A percentile compares a stretch with the other conserved stretches of the same genome.
These are phyloP conservation scores for Pestalotiopsis sp. DNA, from an alignment of 2,329 filamentous ascomycete genomes.

Conservation along the genomic window DNA sequence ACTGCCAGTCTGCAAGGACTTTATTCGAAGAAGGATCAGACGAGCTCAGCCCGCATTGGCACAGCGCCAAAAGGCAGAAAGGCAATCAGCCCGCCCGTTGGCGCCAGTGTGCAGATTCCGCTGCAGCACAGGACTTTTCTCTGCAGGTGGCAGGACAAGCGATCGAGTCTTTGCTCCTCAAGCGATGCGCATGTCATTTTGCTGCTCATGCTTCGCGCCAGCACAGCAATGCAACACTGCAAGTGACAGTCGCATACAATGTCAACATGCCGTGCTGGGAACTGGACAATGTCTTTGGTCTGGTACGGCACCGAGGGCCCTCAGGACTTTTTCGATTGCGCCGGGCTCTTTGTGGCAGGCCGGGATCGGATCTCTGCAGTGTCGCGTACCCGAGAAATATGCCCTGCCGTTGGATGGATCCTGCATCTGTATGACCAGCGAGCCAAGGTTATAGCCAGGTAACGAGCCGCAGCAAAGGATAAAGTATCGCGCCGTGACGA, in stretches of 20 bases:
- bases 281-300: not conserved
- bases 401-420: not conserved
- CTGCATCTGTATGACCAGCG: no score
- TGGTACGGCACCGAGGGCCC: not conserved
- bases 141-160: not conserved
- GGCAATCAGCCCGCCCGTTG: not conserved
- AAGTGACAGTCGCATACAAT: not conserved
- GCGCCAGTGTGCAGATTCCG: not conserved
- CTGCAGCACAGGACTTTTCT: not conserved
- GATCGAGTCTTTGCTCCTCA: not conserved
- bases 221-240: conserved; percentile 4
- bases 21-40: not conserved
- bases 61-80: not conserved
- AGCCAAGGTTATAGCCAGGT: not conserved
- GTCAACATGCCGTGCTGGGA: not conserved
- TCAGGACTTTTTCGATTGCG: not conserved
- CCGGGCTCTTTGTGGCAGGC: not conserved
- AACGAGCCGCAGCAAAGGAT: not conserved
- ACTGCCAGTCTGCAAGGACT: no score
- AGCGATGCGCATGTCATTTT: not conserved
- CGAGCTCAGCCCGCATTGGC: not conserved
- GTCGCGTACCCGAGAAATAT: not conserved
- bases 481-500: not conserved
- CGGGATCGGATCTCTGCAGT: not conserved
- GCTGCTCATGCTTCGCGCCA: not conserved